Percentiles rank a stretch among this genome's conserved stretches.
Conservation (phyloP, 345 rosid genomes). For the Citrus mangshanensis region DNA sequence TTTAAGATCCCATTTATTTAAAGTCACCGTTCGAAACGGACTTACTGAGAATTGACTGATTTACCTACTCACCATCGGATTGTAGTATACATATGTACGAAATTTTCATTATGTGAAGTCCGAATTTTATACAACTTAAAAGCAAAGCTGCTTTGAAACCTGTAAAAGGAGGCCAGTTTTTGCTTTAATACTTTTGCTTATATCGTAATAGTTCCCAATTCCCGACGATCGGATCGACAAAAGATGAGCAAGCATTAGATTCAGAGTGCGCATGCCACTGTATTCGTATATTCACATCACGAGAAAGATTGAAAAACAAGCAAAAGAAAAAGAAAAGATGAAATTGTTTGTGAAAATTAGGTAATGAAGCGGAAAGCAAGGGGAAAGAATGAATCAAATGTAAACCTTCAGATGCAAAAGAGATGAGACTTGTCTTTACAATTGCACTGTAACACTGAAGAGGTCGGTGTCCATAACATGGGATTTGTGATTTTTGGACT, state of each 20-base stretch:
- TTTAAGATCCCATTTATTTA: background rate
- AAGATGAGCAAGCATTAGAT: too few species aligned
- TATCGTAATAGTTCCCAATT: too few species aligned
- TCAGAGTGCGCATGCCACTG: background rate
- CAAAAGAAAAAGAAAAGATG: background rate
- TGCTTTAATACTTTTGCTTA: too few species aligned
- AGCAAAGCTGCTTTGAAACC: too few species aligned
- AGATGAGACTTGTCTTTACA: background rate
- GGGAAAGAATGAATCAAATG: conserved; percentile 11
- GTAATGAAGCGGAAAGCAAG: conserved; percentile 4
- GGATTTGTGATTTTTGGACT: conserved; percentile 5
- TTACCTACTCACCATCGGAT: background rate
- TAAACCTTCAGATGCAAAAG: background rate
- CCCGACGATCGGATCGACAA: background rate
- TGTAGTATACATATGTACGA: too few species aligned
- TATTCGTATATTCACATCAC: background rate
- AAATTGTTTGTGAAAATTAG: conserved; percentile 8
- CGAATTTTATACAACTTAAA: too few species aligned
- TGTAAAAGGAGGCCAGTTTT: too few species aligned
- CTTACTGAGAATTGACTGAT: background rate
- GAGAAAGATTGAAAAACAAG: background rate
- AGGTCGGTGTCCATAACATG: conserved; percentile 25
- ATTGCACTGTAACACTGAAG: background rate
- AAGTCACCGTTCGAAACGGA: background rate
- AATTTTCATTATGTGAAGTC: too few species aligned